Conservation (phyloP, 2,329 filamentous ascomycete genomes). For the Colletotrichum musicola region DNA sequence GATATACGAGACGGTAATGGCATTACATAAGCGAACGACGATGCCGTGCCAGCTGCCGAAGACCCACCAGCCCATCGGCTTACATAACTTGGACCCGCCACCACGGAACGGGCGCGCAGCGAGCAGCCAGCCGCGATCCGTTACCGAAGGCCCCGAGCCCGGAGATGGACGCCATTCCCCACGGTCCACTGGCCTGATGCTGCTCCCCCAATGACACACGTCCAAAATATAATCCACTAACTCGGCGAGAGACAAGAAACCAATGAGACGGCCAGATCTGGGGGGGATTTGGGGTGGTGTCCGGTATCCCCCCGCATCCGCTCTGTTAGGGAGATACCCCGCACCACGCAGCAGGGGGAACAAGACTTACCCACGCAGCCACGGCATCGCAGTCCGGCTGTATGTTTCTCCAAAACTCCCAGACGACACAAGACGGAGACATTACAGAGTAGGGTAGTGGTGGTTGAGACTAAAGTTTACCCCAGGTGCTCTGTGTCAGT, state of each 20-base stretch:
- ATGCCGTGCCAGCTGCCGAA: background rate
- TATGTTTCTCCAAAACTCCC: slow-evolving; percentile 13
- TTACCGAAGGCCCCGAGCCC: slow-evolving; percentile 22
- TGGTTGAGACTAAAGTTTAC: slow-evolving; percentile 2
- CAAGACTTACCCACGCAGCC: slow-evolving; percentile 23
- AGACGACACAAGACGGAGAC: background rate
- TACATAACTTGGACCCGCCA: background rate
- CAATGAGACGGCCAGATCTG: background rate
- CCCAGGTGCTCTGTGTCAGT: background rate
- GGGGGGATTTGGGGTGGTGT: background rate
- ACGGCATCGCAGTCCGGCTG: slow-evolving; percentile 18
- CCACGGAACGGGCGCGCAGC: background rate
- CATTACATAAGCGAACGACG: background rate
- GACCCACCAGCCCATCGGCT: background rate
- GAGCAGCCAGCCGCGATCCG: slow-evolving; percentile 12
- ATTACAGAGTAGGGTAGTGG: background rate
- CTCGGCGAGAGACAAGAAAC: background rate
- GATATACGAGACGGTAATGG: background rate
- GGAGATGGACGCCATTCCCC: slow-evolving; percentile 8
- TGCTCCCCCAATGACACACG: slow-evolving; percentile 2
- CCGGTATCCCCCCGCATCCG: slow-evolving; percentile 7
- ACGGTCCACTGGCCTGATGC: background rate
- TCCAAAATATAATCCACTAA: slow-evolving; percentile 21
- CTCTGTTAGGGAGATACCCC: background rate
- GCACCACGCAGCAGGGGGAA: slow-evolving; percentile 9